Conservation (phyloP, 805 yeast species). For the Jamesozyma spencerorum region DNA sequence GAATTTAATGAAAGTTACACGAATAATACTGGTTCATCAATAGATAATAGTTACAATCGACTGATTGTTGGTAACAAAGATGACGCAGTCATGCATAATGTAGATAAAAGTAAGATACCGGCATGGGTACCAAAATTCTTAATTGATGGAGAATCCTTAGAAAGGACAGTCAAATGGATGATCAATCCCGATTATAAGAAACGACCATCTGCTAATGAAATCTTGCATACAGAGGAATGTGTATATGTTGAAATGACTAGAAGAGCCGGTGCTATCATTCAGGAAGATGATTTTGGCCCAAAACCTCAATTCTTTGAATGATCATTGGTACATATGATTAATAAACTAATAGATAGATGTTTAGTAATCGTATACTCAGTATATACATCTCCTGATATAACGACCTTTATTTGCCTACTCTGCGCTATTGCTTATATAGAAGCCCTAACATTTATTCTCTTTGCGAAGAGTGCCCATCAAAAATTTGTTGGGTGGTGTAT, state of each 20-base stretch:
- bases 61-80: neutral
- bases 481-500: no score
- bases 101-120: slow-evolving; percentile 39
- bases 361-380: no score
- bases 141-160: slow-evolving; percentile 63
- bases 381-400: no score
- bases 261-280: slow-evolving; percentile 87
- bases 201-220: slow-evolving; percentile 70
- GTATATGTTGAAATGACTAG: slow-evolving; percentile 68
- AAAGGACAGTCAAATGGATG: slow-evolving; percentile 79
- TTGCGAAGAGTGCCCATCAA: no score
- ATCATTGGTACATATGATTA: neutral
- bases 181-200: slow-evolving; percentile 70
- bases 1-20: slow-evolving; percentile 7
- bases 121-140: slow-evolving; percentile 83
- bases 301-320: slow-evolving; percentile 37
- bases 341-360: no score
- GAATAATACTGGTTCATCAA: neutral
- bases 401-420: no score
- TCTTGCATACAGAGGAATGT: slow-evolving; percentile 67
- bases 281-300: slow-evolving; percentile 94
- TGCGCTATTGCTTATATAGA: no score
- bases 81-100: neutral
- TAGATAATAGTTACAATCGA: neutral
- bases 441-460: no score